Conservation (phyloP, 805 yeast species). For the Metschnikowia gelsemii region DNA sequence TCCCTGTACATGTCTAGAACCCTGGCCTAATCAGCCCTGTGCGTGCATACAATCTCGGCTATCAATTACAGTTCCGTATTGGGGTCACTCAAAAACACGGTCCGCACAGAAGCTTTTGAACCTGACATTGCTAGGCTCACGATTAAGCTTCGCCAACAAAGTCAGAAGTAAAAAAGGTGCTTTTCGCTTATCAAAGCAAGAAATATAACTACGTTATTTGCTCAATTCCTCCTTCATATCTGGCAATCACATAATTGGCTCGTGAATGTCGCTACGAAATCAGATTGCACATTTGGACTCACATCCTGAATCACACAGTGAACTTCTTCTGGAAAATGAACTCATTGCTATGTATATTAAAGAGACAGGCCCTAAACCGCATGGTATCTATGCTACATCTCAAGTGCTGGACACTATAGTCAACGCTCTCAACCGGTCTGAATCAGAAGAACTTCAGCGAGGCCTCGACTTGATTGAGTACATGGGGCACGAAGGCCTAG, state of each 20-base stretch:
- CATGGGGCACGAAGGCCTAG: conserved; percentile 9
- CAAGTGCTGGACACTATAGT: conserved; percentile 10
- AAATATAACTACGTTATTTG: too few relatives aligned
- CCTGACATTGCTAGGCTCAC: not conserved
- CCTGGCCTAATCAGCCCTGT: not conserved
- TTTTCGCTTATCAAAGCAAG: too few relatives aligned
- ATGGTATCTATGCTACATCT: conserved; percentile 2
- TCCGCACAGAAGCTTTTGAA: not conserved
- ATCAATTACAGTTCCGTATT: conserved; percentile 8
- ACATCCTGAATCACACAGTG: not conserved
- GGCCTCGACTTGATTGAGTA: conserved; percentile 9
- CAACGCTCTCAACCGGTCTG: not conserved
- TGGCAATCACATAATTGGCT: too few relatives aligned
- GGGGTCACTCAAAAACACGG: conserved; percentile 10
- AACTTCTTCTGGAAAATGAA: conserved; percentile 6
- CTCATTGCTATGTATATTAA: conserved; percentile 10
- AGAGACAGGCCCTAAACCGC: conserved; percentile 4
- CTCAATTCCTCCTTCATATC: not conserved
- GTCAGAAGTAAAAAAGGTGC: not conserved
- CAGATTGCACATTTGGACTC: not conserved
- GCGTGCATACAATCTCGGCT: too few relatives aligned
- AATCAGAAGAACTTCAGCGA: conserved; percentile 1
- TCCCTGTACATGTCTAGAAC: too few relatives aligned
- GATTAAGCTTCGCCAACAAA: not conserved
- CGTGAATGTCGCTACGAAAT: conserved; percentile 7